These are phyloP conservation scores for Coleophoma cylindrospora DNA, from an alignment of 2,329 filamentous ascomycete genomes.

Conservation along the genomic window DNA sequence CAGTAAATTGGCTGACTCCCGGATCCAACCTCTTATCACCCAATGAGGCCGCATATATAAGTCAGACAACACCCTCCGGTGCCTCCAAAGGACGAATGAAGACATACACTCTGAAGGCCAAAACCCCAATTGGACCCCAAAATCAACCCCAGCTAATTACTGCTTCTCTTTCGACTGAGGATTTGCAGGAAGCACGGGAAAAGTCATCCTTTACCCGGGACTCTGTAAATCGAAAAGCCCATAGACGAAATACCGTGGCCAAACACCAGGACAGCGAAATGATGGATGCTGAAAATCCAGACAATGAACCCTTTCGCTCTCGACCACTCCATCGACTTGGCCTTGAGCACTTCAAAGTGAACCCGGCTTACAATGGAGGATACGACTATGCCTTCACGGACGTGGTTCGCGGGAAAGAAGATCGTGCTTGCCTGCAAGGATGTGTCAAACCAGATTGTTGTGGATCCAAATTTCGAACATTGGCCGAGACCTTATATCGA, in stretches of 20 bases:
- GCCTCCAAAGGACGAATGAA: background rate
- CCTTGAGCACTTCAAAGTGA: conserved; percentile 58
- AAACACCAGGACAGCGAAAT: too few relatives aligned
- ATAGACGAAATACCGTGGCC: too few relatives aligned
- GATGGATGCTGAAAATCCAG: conserved; percentile 2
- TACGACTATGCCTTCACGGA: conserved; percentile 55
- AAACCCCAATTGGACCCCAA: background rate
- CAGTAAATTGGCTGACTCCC: background rate
- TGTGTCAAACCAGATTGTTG: conserved; percentile 55
- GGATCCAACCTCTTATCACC: background rate
- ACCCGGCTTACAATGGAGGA: conserved; percentile 53
- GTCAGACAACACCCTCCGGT: background rate
- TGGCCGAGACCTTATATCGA: conserved; percentile 18
- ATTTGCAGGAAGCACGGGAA: background rate
- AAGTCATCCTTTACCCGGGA: background rate
- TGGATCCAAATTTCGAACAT: conserved; percentile 30
- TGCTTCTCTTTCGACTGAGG: background rate
- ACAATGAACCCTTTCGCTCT: conserved; percentile 32
- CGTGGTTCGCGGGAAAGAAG: conserved; percentile 52
- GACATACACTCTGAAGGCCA: background rate
- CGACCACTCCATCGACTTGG: conserved; percentile 33
- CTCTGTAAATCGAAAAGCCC: too few relatives aligned
- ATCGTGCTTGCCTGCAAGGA: conserved; percentile 54
- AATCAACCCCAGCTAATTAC: background rate
- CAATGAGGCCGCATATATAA: background rate